Evolutionary conservation across 1,284 basidiomycete genomes (phyloP).

Genomic region (Melampsora americana): DNA sequence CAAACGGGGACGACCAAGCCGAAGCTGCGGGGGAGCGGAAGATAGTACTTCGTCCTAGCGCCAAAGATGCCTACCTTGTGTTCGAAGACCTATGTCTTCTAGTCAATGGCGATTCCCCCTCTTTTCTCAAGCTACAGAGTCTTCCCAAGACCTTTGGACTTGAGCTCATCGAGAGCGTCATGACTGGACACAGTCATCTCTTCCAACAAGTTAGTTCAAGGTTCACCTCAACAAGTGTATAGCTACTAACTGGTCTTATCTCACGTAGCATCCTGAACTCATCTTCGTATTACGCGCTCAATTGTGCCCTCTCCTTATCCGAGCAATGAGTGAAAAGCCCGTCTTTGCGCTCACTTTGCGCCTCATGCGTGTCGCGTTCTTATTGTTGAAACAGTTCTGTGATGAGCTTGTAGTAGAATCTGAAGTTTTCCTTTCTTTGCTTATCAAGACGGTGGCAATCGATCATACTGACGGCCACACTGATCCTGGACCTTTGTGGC

Average conservation of each 20-base stretch:
- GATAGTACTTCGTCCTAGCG: conserved; percentile 69
- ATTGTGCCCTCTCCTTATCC: conserved; percentile 83
- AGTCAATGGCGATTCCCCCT: conserved; percentile 67
- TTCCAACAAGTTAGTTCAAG: conserved; percentile 68
- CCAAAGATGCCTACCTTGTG: conserved; percentile 78
- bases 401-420: conserved; percentile 73
- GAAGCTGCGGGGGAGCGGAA: conserved; percentile 46
- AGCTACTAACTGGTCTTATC: conserved; percentile 21
- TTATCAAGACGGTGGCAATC: conserved; percentile 69
- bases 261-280: conserved; percentile 69
- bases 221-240: not conserved
- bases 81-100: conserved; percentile 86
- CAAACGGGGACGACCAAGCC: conserved; percentile 42
- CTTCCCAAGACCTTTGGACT: conserved; percentile 90
- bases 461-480: conserved; percentile 42
- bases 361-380: conserved; percentile 84
- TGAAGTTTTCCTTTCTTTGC: conserved; percentile 75
- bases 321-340: conserved; percentile 75
- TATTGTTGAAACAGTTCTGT: conserved; percentile 87
- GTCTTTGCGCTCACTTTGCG: conserved; percentile 83
- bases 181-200: conserved; percentile 86
- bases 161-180: conserved; percentile 91
- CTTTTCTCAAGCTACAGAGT: conserved; percentile 76
- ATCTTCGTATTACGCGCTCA: conserved; percentile 79
- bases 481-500: conserved; percentile 65